Percentiles rank a stretch among this genome's conserved stretches.
Evolutionary conservation across 768 basidiomycete genomes (phyloP).

Genomic region (Tulasnella sp.): DNA sequence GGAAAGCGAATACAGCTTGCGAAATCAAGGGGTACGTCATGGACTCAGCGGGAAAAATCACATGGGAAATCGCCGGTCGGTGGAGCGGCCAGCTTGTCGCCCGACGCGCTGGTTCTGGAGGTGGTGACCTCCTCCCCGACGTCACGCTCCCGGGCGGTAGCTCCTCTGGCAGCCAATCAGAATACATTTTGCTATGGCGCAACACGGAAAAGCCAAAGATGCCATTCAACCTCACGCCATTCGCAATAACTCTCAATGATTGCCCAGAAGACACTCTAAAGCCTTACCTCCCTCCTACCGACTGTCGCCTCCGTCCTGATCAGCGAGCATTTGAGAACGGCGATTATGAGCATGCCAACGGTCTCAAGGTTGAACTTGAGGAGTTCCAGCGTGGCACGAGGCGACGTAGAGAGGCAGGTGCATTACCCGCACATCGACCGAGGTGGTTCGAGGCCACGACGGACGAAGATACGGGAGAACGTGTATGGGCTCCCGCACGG

Average conservation of each 20-base stretch:
- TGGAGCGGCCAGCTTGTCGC: slow-evolving; percentile 95
- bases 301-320: slow-evolving; percentile 85
- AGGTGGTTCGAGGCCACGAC: slow-evolving; percentile 79
- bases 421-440: slow-evolving; percentile 56
- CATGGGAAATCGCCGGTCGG: slow-evolving; percentile 83
- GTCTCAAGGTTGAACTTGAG: slow-evolving; percentile 66
- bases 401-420: slow-evolving; percentile 61
- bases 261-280: slow-evolving; percentile 57
- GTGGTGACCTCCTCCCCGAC: slow-evolving; percentile 59
- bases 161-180: slow-evolving; percentile 38
- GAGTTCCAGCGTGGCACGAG: slow-evolving; percentile 69
- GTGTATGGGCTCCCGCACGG: slow-evolving; percentile 68
- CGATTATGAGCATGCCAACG: slow-evolving; percentile 70
- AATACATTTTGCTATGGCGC: slow-evolving; percentile 82
- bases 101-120: slow-evolving; percentile 48
- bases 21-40: slow-evolving; percentile 83
- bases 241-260: slow-evolving; percentile 84
- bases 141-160: slow-evolving; percentile 39
- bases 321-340: slow-evolving; percentile 91
- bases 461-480: slow-evolving; percentile 80
- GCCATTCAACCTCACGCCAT: slow-evolving; percentile 93
- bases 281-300: slow-evolving; percentile 72
- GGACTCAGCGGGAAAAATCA: slow-evolving; percentile 48
- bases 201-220: slow-evolving; percentile 74
- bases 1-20: slow-evolving; percentile 82